phyloP scores from a whole-genome alignment of 2,329 filamentous ascomycete genomes.

The Fusarium equiseti region DNA sequence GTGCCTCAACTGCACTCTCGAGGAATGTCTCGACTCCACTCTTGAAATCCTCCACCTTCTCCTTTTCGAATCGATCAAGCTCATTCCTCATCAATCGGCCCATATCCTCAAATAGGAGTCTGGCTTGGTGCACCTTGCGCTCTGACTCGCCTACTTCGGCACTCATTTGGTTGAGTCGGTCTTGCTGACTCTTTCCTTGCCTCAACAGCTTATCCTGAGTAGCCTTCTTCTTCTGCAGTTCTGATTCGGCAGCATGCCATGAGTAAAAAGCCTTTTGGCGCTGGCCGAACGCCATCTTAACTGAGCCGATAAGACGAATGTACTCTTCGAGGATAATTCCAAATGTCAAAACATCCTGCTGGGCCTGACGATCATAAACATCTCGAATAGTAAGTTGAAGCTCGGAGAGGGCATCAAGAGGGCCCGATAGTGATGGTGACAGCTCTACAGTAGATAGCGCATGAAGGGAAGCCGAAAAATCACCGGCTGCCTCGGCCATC shows the following conservation, averaged over 20 bases:
- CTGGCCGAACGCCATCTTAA: constrained; percentile 92
- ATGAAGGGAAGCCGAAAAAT: constrained; percentile 94
- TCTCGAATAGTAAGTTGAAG: constrained; percentile 94
- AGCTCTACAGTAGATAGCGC: constrained; percentile 92
- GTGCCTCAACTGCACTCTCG: constrained; percentile 95
- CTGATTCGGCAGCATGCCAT: constrained; percentile 91
- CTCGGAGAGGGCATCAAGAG: constrained; percentile 91
- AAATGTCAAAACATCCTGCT: constrained; percentile 95
- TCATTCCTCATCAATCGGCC: constrained; percentile 91
- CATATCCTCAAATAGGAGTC: constrained; percentile 97
- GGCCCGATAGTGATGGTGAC: constrained; percentile 86
- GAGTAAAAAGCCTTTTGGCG: constrained; percentile 95
- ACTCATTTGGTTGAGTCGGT: constrained; percentile 89
- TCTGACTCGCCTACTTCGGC: constrained; percentile 97
- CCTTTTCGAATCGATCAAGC: constrained; percentile 91
- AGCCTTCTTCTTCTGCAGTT: constrained; percentile 88
- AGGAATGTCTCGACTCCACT: constrained; percentile 97
- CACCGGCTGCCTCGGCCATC: constrained; percentile 90
- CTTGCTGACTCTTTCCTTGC: constrained; percentile 95
- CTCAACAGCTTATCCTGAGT: constrained; percentile 94
- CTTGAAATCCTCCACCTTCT: constrained; percentile 99
- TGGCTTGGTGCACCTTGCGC: constrained; percentile 88
- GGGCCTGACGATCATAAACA: constrained; percentile 94
- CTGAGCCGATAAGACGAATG: constrained; percentile 92
- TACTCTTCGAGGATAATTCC: constrained; percentile 99